Percentiles rank a stretch among this genome's conserved stretches.
Evolutionary conservation across 257 asterid species (phyloP).

Genomic region (Orobanche coerulescens): DNA sequence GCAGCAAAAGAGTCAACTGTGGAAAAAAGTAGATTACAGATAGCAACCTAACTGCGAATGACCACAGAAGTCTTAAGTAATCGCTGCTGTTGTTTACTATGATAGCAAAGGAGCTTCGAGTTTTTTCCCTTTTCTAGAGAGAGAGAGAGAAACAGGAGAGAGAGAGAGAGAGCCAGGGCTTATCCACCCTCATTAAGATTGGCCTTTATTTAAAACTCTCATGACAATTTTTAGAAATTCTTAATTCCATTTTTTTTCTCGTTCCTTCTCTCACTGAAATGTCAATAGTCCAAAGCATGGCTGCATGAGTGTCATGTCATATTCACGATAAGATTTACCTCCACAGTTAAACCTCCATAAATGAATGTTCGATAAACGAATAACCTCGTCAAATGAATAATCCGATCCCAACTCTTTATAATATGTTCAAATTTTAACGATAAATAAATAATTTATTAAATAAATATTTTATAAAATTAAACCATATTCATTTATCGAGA

Average conservation of each 20-base stretch:
- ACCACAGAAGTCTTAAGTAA: slow-evolving; percentile 15
- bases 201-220: slow-evolving; percentile 36
- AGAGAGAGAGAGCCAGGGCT: too few relatives aligned
- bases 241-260: neutral
- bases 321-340: slow-evolving; percentile 31
- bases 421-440: too few relatives aligned
- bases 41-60: slow-evolving; percentile 27
- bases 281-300: slow-evolving; percentile 42
- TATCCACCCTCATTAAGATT: slow-evolving; percentile 15
- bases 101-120: slow-evolving; percentile 25
- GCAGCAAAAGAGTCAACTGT: slow-evolving; percentile 33
- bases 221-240: slow-evolving; percentile 25
- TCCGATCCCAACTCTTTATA: too few relatives aligned
- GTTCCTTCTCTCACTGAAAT: slow-evolving; percentile 15
- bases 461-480: too few relatives aligned
- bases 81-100: slow-evolving; percentile 11
- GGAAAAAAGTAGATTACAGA: slow-evolving; percentile 28
- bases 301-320: slow-evolving; percentile 49
- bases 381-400: too few relatives aligned
- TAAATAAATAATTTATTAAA: too few relatives aligned
- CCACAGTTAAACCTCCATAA: too few relatives aligned
- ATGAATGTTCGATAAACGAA: too few relatives aligned
- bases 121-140: slow-evolving; percentile 16
- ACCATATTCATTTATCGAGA: too few relatives aligned
- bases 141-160: slow-evolving; percentile 1